Conservation (phyloP, 805 yeast species). For the Clavispora asparagi region DNA sequence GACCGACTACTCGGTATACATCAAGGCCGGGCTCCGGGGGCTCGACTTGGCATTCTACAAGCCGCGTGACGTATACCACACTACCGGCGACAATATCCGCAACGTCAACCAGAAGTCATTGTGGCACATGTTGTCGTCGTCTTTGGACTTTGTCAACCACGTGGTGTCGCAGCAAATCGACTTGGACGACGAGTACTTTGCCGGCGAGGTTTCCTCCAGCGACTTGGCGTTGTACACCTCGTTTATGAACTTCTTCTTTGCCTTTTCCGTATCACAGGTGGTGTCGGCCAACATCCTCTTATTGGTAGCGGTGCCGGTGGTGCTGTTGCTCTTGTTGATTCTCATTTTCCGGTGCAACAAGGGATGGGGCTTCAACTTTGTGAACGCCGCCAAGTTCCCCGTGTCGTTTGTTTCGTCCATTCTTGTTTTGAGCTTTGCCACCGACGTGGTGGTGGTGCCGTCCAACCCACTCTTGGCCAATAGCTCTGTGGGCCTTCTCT, state of each 20-base stretch:
- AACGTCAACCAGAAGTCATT: constrained; percentile 63
- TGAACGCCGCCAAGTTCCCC: constrained; percentile 54
- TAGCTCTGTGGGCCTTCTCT: constrained; percentile 36
- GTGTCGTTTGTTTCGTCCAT: constrained; percentile 36
- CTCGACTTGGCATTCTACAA: constrained; percentile 85
- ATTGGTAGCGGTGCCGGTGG: constrained; percentile 51
- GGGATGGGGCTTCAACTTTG: constrained; percentile 41
- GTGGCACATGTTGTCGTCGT: constrained; percentile 78
- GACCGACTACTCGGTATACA: constrained; percentile 79
- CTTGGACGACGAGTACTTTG: constrained; percentile 18
- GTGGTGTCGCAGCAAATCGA: constrained; percentile 33
- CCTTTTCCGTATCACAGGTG: constrained; percentile 48
- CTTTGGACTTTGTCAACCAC: constrained; percentile 53
- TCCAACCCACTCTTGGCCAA: constrained; percentile 32
- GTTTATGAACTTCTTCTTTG: constrained; percentile 52
- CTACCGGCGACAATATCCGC: constrained; percentile 62
- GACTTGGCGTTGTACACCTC: constrained; percentile 60
- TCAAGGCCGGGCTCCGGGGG: constrained; percentile 65
- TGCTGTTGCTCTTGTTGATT: constrained; percentile 42
- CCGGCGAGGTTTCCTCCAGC: constrained; percentile 19
- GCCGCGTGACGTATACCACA: constrained; percentile 82
- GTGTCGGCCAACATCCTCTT: constrained; percentile 49
- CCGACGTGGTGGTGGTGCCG: constrained; percentile 15
- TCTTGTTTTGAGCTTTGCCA: constrained; percentile 21
- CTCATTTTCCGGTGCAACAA: constrained; percentile 43